Evolutionary conservation across 2,329 filamentous ascomycete genomes (phyloP), one percentile per base, ranked within the genome.

Genomic region (Tolypocladium tropicale): DNA sequence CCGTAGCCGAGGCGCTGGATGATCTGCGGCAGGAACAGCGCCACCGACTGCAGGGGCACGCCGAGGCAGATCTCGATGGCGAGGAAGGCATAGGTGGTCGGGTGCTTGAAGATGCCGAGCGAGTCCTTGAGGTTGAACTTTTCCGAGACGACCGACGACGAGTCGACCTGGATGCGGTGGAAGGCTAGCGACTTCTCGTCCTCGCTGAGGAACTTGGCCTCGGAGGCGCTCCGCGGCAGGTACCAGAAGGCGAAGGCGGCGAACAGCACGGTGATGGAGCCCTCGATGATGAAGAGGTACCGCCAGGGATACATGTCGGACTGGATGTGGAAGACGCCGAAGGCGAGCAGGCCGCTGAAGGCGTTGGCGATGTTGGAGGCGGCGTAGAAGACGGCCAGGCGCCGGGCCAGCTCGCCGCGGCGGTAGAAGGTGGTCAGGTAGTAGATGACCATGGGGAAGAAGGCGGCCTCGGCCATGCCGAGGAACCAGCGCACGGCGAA

Each of bases 81-180:
- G 9, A 83, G 68, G 61, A 80, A 79, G 30, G 67, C 70, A 59
- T 74, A 80, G 4, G 75, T 76, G 3, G 74, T 74, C 2, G 79
- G 78, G 50, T 76, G 67, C 51, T 63, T 72, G 66, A 84, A 81
- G 59, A 83, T 76, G 53, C 73, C 70, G 21, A 82, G 68, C 0
- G 79, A 72, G 3, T 83, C 79, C 21, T 65, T 69, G 28, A 82
- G 67, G 60, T 74, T 72, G 64, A 83, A 79, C 58, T 75, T 66
- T 63, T 83, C 78, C 39, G 76, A 73, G 30, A 83, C 80, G 18
- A 76, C 73, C 0, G 86, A 82, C 2, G 86, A 90, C 7, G 82
- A 86, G 67, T 93, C 89, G 53, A 89, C 78, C 59, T 87, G 85
- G 59, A 91, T 88, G n/a, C 88, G 84, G 63, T 84, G 81, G 63